Evolutionary conservation across 768 basidiomycete species (phyloP).

Genomic region (Suillus bovinus): DNA sequence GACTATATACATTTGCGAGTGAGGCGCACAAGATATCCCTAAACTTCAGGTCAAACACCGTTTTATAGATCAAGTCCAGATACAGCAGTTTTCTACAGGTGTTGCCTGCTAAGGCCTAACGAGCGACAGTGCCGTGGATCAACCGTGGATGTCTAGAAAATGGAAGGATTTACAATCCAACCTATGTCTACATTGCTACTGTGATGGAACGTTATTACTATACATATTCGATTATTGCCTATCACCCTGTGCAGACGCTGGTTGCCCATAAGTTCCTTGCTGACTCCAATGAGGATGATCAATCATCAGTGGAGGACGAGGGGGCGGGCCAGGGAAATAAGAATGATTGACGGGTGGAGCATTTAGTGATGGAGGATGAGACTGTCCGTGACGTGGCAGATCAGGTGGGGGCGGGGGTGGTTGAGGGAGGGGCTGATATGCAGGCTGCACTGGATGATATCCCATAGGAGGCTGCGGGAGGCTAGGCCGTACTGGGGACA

Average conservation of each 20-base stretch:
- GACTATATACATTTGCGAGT: background rate
- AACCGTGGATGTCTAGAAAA: constrained; percentile 8
- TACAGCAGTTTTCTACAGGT: constrained; percentile 22
- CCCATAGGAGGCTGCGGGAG: constrained; percentile 51
- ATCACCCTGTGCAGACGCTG: constrained; percentile 28
- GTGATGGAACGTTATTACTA: constrained; percentile 9
- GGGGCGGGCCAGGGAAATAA: constrained; percentile 42
- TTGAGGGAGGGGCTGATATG: constrained; percentile 36
- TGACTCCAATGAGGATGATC: constrained; percentile 12
- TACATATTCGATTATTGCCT: constrained; percentile 25
- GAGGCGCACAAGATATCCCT: background rate
- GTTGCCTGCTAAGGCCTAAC: background rate
- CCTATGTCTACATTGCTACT: constrained; percentile 18
- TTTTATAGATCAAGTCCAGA: constrained; percentile 11
- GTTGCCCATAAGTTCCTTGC: constrained; percentile 32
- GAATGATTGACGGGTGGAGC: constrained; percentile 26
- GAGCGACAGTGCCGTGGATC: constrained; percentile 5
- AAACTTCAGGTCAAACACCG: constrained; percentile 15
- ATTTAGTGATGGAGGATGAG: constrained; percentile 19
- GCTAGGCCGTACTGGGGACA: constrained; percentile 44
- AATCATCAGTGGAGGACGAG: constrained; percentile 37
- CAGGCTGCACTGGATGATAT: constrained; percentile 44
- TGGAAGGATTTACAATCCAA: constrained; percentile 14
- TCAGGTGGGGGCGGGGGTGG: constrained; percentile 33
- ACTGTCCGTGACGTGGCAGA: constrained; percentile 28